These are phyloP conservation scores for Aspergillus fumigatus DNA, from an alignment of 2,329 filamentous ascomycete species.

Conservation along the genomic window DNA sequence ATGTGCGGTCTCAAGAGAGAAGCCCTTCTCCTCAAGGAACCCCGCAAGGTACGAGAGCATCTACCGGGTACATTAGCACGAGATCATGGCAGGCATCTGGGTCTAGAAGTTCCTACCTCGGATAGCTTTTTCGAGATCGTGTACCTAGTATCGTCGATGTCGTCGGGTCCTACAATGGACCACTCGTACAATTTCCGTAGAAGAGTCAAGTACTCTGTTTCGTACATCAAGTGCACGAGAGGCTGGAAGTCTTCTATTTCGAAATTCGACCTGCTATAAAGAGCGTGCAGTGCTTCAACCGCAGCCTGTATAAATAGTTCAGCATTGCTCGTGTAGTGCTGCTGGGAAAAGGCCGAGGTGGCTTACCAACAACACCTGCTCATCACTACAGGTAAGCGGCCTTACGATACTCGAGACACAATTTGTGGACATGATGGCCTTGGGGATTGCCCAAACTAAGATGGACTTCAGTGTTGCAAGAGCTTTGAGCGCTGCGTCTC, in stretches of 20 bases:
- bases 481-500: slow-evolving; percentile 68
- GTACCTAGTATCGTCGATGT: slow-evolving; percentile 89
- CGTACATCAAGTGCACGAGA: slow-evolving; percentile 75
- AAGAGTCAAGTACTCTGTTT: slow-evolving; percentile 64
- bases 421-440: slow-evolving; percentile 67
- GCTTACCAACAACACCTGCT: slow-evolving; percentile 68
- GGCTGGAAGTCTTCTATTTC: slow-evolving; percentile 72
- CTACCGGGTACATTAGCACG: slow-evolving; percentile 40
- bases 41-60: slow-evolving; percentile 80
- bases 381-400: slow-evolving; percentile 64
- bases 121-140: slow-evolving; percentile 89
- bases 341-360: slow-evolving; percentile 1
- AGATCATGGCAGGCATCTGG: not conserved
- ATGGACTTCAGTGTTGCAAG: slow-evolving; percentile 73
- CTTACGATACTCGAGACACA: slow-evolving; percentile 68
- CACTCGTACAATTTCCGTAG: slow-evolving; percentile 72
- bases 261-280: slow-evolving; percentile 72
- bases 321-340: not conserved
- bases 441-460: slow-evolving; percentile 83
- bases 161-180: slow-evolving; percentile 72
- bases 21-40: slow-evolving; percentile 74
- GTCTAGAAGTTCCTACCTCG: slow-evolving; percentile 56
- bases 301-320: slow-evolving; percentile 55
- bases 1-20: slow-evolving; percentile 54
- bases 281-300: slow-evolving; percentile 75